Base-by-base conservation (phyloP, 306 rosid species). In the Quercus alba region DNA sequence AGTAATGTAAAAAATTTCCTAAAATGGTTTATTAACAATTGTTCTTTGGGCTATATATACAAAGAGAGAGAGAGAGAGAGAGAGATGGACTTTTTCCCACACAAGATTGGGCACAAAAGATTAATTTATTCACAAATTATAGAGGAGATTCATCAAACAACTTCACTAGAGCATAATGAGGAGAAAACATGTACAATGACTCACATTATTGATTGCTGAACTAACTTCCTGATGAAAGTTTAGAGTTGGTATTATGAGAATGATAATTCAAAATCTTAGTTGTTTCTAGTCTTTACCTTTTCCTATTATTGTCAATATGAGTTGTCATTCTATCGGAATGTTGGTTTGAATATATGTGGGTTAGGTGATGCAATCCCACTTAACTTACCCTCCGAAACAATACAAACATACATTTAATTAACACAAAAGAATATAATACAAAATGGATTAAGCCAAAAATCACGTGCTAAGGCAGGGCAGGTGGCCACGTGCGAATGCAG, bases 261-360 rank as follows among this genome's bases (percentile, higher is more conserved):
- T 70, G 73, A 52, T 73, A 51, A 79, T 38, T 61, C 85, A 13
- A 70, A 71, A 87, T 87, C 83, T 38, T 23, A 85, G 82, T 88
- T 70, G 44, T 23, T 38, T 33, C 14, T 61, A n/a, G 10, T 80
- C 62, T 49, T 49, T 13, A 49, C 54, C 54, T 12, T 49, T 49
- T 49, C 54, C 13, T 19, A 73, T 80, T 77, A 68, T 26, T 61
- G 41, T 75, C 18, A 55, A 75, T 77, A 33, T 75, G 81, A 84
- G 83, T 0, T 84, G 84, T 75, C 84, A 86, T 81, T 82, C 84
- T 72, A 63, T 81, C 82, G 92, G 85, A 88, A 84, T 83, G 82
- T 62, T 79, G 80, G 79, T 83, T 79, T 80, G 91, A 84, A 83
- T 81, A 80, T 59, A 84, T 77, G 83, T 84, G 85, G 83, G 81